phyloP scores from a whole-genome alignment of 345 rosid genomes.

The Rhodamnia rubescens region DNA sequence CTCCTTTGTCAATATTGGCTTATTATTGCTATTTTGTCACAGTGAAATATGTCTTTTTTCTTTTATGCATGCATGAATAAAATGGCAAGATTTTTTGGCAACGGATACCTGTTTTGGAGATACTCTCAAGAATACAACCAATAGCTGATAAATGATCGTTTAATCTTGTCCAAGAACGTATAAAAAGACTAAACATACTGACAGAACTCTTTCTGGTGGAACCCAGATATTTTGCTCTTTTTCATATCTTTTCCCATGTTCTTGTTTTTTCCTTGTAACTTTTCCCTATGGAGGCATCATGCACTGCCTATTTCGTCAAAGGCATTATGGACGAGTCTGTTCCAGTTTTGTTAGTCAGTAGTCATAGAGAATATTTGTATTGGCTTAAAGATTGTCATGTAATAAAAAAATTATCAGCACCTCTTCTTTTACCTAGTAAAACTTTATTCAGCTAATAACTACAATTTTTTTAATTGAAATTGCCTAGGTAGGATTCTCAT shows the following conservation, averaged over 20 bases:
- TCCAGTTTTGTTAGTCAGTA: not conserved
- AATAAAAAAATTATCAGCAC: not conserved
- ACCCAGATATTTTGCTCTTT: not conserved
- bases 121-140: not conserved
- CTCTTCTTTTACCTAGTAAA: not conserved
- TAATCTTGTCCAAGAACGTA: not conserved
- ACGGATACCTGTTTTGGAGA: not conserved
- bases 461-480: too few species aligned
- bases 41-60: not conserved
- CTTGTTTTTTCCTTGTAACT: not conserved
- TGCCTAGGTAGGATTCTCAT: not conserved
- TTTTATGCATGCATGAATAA: not conserved
- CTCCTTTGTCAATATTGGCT: not conserved
- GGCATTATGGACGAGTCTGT: not conserved
- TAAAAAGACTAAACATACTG: not conserved
- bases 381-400: not conserved
- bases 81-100: not conserved
- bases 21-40: not conserved
- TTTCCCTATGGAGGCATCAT: not conserved
- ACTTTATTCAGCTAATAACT: not conserved
- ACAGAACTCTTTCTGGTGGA: not conserved
- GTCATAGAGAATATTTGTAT: not conserved
- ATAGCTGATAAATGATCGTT: not conserved
- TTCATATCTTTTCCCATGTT: not conserved
- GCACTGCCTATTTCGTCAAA: not conserved